Evolutionary conservation across 306 rosid species (phyloP).

Genomic region (Prunus fruticosa): DNA sequence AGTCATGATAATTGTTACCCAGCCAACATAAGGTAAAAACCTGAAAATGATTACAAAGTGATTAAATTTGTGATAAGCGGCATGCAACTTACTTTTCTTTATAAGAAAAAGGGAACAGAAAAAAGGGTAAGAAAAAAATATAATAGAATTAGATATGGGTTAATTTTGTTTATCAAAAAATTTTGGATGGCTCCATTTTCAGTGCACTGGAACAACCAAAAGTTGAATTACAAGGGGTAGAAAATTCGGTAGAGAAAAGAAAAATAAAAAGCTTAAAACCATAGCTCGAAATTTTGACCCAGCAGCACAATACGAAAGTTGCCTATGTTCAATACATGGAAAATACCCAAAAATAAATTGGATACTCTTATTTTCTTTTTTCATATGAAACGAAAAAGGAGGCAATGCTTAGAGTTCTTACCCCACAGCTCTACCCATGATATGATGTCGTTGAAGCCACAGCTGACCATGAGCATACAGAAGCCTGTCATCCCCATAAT

Average conservation of each 20-base stretch:
- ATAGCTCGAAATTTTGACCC: neutral
- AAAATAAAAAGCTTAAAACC: neutral
- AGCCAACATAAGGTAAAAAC: constrained; percentile 89
- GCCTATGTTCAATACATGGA: neutral
- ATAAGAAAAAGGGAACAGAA: neutral
- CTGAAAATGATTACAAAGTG: constrained; percentile 37
- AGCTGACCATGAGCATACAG: constrained; percentile 91
- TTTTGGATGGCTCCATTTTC: neutral
- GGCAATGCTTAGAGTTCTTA: constrained; percentile 23
- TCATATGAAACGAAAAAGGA: neutral
- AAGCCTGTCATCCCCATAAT: constrained; percentile 84
- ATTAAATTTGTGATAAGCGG: neutral
- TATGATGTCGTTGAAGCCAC: constrained; percentile 89
- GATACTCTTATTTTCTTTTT: neutral
- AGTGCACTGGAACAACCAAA: neutral
- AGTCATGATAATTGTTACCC: constrained; percentile 96
- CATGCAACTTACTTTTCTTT: neutral
- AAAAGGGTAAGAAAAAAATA: too few relatives aligned
- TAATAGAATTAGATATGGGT: neutral
- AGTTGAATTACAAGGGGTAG: too few relatives aligned
- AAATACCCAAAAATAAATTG: neutral
- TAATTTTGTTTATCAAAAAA: neutral
- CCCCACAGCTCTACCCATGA: constrained; percentile 99
- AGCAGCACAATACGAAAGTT: neutral
- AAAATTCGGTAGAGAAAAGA: too few relatives aligned